Conservation (phyloP, 1,139 yeast species). For the Sugiyamaella paludigena region DNA sequence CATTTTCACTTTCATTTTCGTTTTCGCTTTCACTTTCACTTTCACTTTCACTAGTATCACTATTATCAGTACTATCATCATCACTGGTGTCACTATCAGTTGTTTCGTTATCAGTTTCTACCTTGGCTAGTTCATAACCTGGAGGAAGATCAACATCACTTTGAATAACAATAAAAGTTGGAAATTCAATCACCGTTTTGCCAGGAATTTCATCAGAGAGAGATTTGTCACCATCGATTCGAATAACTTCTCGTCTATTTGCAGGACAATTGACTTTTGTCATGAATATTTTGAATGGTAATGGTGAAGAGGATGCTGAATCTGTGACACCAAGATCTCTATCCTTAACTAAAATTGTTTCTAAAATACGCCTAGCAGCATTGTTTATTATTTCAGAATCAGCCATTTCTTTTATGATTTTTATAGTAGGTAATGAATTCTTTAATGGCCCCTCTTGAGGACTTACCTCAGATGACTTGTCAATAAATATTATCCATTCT, state of each 20-base stretch:
- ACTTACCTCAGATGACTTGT: neutral
- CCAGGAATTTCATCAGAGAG: slow-evolving; percentile 52
- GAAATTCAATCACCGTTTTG: slow-evolving; percentile 69
- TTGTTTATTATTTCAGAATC: slow-evolving; percentile 13
- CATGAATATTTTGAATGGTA: slow-evolving; percentile 17
- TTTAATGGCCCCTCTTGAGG: neutral
- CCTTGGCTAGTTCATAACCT: slow-evolving; percentile 39
- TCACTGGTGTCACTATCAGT: neutral
- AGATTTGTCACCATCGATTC: slow-evolving; percentile 23
- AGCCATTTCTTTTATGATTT: slow-evolving; percentile 5
- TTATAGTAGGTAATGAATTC: neutral
- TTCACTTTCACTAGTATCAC: slow-evolving; percentile 1
- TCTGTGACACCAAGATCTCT: too few species aligned
- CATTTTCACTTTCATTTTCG: slow-evolving; percentile 4
- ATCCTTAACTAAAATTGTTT: neutral
- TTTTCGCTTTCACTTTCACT: neutral
- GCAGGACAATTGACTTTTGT: slow-evolving; percentile 25
- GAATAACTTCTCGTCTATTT: slow-evolving; percentile 21
- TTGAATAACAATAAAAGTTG: slow-evolving; percentile 47
- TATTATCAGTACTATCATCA: neutral
- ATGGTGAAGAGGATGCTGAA: neutral
- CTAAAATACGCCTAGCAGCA: slow-evolving; percentile 8
- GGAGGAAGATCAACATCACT: slow-evolving; percentile 2
- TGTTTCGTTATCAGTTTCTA: neutral
- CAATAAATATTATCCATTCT: slow-evolving; percentile 59